A percentile compares a stretch with the other conserved stretches of the same genome.
Evolutionary conservation across 352 stramenopile species (phyloP).

Genomic region (Phytophthora europaea): DNA sequence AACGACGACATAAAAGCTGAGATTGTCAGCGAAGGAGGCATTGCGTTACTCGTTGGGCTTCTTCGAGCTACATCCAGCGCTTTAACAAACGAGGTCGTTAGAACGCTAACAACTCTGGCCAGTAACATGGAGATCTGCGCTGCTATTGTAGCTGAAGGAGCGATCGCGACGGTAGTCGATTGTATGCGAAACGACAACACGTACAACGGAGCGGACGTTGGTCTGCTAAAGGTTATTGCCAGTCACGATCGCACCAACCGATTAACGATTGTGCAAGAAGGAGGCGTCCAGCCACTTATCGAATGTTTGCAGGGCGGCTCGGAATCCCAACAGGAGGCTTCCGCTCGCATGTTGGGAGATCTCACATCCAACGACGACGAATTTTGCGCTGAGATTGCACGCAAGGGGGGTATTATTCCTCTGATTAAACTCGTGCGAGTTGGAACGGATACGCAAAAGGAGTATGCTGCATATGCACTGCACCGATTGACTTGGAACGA

Average conservation of each 20-base stretch:
- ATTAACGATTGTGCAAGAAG: background rate
- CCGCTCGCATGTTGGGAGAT: background rate
- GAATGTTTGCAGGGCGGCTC: background rate
- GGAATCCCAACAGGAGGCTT: background rate
- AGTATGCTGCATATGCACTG: background rate
- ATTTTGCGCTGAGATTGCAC: background rate
- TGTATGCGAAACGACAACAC: background rate
- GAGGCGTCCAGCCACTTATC: background rate
- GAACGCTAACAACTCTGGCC: background rate
- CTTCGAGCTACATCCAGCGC: background rate
- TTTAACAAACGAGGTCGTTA: background rate
- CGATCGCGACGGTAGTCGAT: background rate
- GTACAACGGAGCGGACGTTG: background rate
- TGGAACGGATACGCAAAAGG: background rate
- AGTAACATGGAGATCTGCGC: background rate
- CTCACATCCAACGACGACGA: background rate
- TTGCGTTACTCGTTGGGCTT: background rate
- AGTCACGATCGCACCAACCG: background rate
- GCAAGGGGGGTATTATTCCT: background rate
- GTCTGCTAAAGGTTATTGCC: background rate
- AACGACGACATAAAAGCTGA: background rate
- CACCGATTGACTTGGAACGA: background rate
- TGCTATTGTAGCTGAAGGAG: background rate
- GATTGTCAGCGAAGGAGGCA: background rate
- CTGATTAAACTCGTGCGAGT: background rate